Evolutionary conservation across 2,329 filamentous ascomycete genomes (phyloP).

Genomic region (Diaporthe eres): DNA sequence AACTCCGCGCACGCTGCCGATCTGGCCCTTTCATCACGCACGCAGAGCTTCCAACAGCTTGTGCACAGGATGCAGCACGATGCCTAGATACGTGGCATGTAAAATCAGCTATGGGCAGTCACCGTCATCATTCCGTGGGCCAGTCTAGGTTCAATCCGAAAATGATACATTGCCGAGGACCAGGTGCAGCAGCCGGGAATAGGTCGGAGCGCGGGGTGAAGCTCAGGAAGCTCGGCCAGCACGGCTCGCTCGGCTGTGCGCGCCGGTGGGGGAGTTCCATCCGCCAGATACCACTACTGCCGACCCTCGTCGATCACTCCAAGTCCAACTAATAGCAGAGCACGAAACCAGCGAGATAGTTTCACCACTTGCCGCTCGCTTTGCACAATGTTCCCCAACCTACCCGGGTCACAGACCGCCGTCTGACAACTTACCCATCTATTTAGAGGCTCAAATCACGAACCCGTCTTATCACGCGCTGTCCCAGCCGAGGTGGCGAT

Average conservation of each 20-base stretch:
- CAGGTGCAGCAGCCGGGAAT: background rate
- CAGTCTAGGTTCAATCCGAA: constrained; percentile 18
- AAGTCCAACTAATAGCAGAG: background rate
- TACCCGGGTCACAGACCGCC: background rate
- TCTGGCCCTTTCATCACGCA: too few species aligned
- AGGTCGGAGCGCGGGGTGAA: background rate
- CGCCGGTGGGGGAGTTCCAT: constrained; percentile 7
- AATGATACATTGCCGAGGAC: background rate
- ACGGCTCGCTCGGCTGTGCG: constrained; percentile 4
- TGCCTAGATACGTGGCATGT: background rate
- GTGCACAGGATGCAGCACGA: too few species aligned
- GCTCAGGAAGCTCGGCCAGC: constrained; percentile 1
- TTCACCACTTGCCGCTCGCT: background rate
- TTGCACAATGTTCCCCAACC: background rate
- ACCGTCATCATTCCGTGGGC: background rate
- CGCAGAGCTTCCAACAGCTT: too few species aligned
- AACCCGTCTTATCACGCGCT: background rate
- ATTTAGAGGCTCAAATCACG: background rate
- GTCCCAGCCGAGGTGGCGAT: background rate
- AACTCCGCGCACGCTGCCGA: background rate
- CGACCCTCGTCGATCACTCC: background rate
- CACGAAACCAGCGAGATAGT: background rate
- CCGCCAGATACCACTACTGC: constrained; percentile 6
- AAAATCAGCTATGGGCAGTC: background rate
- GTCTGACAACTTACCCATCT: background rate